A percentile compares a stretch with the other conserved stretches of the same genome.
These are phyloP conservation scores for Pleurotus salmoneostramineus DNA, from an alignment of 768 basidiomycete genomes.

Conservation along the genomic window DNA sequence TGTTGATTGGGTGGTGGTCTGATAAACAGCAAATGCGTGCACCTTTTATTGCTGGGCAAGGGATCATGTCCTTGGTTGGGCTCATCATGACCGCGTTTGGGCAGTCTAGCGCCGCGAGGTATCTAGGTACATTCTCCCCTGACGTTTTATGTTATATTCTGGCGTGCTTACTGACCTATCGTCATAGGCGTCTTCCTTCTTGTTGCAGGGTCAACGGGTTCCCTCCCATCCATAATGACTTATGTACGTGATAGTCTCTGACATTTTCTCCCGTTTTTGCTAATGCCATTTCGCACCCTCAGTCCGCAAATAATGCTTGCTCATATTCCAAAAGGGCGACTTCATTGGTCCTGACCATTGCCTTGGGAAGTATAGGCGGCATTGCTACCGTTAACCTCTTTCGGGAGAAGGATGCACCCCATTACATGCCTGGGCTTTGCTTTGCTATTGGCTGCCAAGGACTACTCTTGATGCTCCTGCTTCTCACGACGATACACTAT, in stretches of 20 bases:
- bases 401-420: slow-evolving; percentile 40
- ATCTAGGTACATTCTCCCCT: slow-evolving; percentile 28
- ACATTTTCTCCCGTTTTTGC: background rate
- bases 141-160: background rate
- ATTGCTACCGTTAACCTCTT: slow-evolving; percentile 45
- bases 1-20: slow-evolving; percentile 44
- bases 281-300: background rate
- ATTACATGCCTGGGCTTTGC: slow-evolving; percentile 43
- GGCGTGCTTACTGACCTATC: background rate
- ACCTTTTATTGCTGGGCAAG: slow-evolving; percentile 37
- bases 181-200: slow-evolving; percentile 39
- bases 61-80: slow-evolving; percentile 36
- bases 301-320: slow-evolving; percentile 48
- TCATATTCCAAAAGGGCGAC: slow-evolving; percentile 48
- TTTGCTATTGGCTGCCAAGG: slow-evolving; percentile 42
- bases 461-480: slow-evolving; percentile 35
- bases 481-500: slow-evolving; percentile 33
- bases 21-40: slow-evolving; percentile 41
- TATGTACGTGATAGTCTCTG: slow-evolving; percentile 31
- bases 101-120: slow-evolving; percentile 30
- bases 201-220: slow-evolving; percentile 41
- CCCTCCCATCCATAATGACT: slow-evolving; percentile 44
- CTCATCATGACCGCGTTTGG: slow-evolving; percentile 37
- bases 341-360: slow-evolving; percentile 40
- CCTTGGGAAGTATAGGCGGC: slow-evolving; percentile 46